Base-by-base conservation (phyloP, 2,329 filamentous ascomycete species). In the Colletotrichum musicola region DNA sequence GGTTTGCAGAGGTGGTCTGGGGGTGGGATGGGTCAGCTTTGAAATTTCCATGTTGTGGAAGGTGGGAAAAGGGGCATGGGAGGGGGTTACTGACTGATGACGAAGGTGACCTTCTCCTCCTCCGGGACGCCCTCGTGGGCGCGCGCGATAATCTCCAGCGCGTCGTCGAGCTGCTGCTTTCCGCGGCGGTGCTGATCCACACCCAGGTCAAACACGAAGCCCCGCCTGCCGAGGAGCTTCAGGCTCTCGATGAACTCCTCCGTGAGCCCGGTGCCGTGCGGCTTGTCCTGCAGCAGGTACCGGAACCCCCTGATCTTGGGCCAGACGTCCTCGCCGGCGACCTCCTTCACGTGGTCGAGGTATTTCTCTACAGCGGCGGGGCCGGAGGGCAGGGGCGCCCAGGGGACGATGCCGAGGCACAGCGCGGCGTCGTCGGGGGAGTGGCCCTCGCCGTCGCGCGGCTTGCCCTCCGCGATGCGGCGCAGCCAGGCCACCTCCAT, bases 1-100 rank as follows among this genome's bases (percentile, higher is more conserved):
- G 94, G 94, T 81, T 97, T 97, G 86, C 93, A 95, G 73, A 97
- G 87, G 80, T 98, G 94, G 79, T 97, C 93, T 95, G 71, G 18
- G 0, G 20, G 10, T 5, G 13, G 14, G 6, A 56, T 62, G 38
- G 54, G 54, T 70, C 40, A 57, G 27, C n/a, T 13, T 30, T 6
- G 27, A 30, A 9, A 4, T 35, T 10, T 10, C 30, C 30, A 7
- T 6, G 7, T 13, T 25, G 16, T 42, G 5, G 40, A 14, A 40
- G 30, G 35, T 16, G 35, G 38, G 20, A 14, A 27, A 64, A 20
- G 6, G 27, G 16, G 27, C 53, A 9, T 5, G 9, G 40, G 12
- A 12, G 9, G 12, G 20, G 5, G 14, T 22, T 22, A 22, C 87
- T 78, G 79, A 92, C 92, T 93, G 72, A 97, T 81, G 60, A 97